Percentiles rank a stretch among this genome's conserved stretches.
These are phyloP conservation scores for Gastrolobium villosum DNA, from an alignment of 306 rosid species.

Conservation along the genomic window DNA sequence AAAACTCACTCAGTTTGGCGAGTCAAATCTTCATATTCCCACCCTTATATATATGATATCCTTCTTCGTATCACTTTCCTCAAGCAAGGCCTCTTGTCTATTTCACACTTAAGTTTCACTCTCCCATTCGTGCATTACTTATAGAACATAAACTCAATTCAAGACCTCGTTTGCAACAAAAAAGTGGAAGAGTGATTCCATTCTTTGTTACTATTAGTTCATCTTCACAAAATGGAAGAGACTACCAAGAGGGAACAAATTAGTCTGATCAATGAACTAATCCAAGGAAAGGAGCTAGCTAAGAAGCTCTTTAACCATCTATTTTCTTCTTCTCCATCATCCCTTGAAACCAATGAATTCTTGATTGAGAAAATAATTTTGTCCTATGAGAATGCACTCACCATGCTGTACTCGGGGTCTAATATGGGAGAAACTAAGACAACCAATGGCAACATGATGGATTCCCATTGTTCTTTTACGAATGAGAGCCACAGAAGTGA, in stretches of 20 bases:
- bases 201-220: neutral
- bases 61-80: constrained; percentile 48
- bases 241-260: constrained; percentile 48
- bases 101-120: neutral
- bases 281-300: constrained; percentile 73
- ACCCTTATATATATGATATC: constrained; percentile 33
- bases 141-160: neutral
- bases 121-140: neutral
- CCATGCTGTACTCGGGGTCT: constrained; percentile 45
- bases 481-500: constrained; percentile 54
- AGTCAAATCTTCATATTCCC: constrained; percentile 52
- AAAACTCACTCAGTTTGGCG: constrained; percentile 36
- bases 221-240: constrained; percentile 49
- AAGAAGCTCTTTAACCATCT: constrained; percentile 57
- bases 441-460: constrained; percentile 45
- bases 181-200: neutral
- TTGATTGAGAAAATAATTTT: constrained; percentile 63
- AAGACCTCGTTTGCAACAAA: constrained; percentile 3
- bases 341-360: constrained; percentile 52
- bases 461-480: constrained; percentile 52
- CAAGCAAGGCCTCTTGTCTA: constrained; percentile 11
- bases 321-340: constrained; percentile 55
- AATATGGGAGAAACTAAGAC: constrained; percentile 39
- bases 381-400: constrained; percentile 68
- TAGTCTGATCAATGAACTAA: constrained; percentile 61